Evolutionary conservation across 2,329 filamentous ascomycete species (phyloP), one percentile per base, ranked within the genome.

Genomic region (Blastomyces silverae): DNA sequence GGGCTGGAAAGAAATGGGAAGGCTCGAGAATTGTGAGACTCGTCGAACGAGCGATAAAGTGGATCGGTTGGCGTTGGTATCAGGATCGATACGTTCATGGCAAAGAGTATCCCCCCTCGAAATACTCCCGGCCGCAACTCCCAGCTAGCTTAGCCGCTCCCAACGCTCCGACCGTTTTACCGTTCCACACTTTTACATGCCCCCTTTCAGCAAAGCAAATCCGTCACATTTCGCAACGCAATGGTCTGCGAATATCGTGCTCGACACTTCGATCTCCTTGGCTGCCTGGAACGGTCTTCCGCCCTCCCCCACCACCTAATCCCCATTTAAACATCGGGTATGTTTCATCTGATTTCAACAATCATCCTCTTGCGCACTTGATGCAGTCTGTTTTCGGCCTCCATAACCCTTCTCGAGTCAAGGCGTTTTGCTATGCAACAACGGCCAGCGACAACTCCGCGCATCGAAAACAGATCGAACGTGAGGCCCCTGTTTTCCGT

Each of bases 361-460:
- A 99, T 71, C 94, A 99, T 74, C 94, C 94, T 3, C 80, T 99
- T 44, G 94, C 94, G 31, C 94, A 99, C 78, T 77, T 99, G 64
- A 99, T 99, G 94, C 94, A 99, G 79, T 97, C 94, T 0, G 92
- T 97, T 6, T 99, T 99, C 77, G 94, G 94, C 0, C 82, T 97
- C 65, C 94, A 99, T 73, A 82, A 96, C 70, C 82, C 82, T 0
- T 77, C 75, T 31, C 86, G 88, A 34, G 90, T 91, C 20, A 90
- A 89, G 70, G 93, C 94, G 0, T 92, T 92, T 73, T 99, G 94
- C 76, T 99, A 99, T 75, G 94, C 94, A 15, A 99, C 94, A 1
- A 97, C 94, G 0, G 82, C 88, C 0, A 96, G 92, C 73, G 94
- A 99, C 75, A 88, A 87, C 67, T 97, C 94, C 0, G 78, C 89